Evolutionary conservation across 176 grass and related monocot species (phyloP), one percentile per base, ranked within the genome.

Genomic region (Aegilops bicornis): DNA sequence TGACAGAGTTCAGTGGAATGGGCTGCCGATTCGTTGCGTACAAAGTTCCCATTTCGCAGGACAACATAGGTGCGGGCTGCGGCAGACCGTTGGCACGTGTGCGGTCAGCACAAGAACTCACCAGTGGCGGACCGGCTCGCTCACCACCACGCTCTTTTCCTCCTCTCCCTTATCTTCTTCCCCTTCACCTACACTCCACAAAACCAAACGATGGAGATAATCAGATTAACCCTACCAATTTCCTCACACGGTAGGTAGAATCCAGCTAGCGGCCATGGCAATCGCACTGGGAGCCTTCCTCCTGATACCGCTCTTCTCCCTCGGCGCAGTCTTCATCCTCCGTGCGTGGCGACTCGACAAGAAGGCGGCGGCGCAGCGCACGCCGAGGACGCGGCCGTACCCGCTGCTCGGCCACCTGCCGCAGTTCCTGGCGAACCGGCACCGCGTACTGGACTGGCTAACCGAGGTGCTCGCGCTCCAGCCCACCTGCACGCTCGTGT

Each of bases 351-450:
- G 37, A 23, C 15, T 9, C 20, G 17, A 14, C 47, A n/a, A 80
- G 29, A 52, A 47, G 45, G 69, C 69, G 87, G 69, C 69, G 85
- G 69, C 17, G 8, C 50, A 6, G 10, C 47, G 86, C 30, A 11
- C 81, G 50, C 50, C 50, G 50, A 54, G 54, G 11, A 8, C 87
- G 30, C 78, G 40, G 77, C 84, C 91, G 5, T 96, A 96, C 60
- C 94, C 91, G 45, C 42, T 96, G 54, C 12, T 96, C 47, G 91
- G 91, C 10, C 87, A 93, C 89, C 87, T 97, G 27, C 91, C 89
- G 19, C 89, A 97, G 70, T 92, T 83, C 68, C 10, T 97, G 4
- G 75, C 85, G 22, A 97, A 97, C 83, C 85, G 89, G 11, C 82
- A 89, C 69, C 94, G 89, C 36, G 19, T 92, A 4, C 10, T 83